Evolutionary conservation across 805 yeast species (phyloP).

Genomic region (Pichia heedii): DNA sequence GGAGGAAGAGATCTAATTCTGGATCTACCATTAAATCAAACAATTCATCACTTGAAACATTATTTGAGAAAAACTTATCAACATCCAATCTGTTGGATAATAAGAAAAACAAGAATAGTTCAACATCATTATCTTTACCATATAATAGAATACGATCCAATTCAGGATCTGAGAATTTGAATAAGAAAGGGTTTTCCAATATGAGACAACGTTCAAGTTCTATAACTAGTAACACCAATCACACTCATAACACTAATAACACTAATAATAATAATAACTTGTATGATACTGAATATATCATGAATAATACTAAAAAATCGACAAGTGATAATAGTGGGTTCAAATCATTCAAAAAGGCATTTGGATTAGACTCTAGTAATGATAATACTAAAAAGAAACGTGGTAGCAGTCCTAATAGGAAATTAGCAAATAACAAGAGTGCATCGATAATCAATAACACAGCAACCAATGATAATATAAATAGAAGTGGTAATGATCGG

Average conservation of each 20-base stretch:
- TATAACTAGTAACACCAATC: neutral
- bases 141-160: slow-evolving; percentile 2
- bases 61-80: neutral
- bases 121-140: neutral
- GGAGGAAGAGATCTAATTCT: slow-evolving; percentile 6
- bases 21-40: slow-evolving; percentile 2
- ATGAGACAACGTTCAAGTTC: slow-evolving; percentile 2
- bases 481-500: neutral
- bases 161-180: neutral
- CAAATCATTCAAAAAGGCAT: slow-evolving; percentile 6
- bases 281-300: neutral
- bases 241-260: neutral
- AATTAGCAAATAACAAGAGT: neutral
- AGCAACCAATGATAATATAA: neutral
- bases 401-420: neutral
- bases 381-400: neutral
- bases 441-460: neutral
- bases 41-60: neutral
- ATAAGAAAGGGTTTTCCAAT: neutral
- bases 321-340: neutral
- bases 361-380: slow-evolving; percentile 1
- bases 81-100: slow-evolving; percentile 1
- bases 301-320: neutral
- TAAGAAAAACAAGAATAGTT: neutral
- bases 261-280: neutral